Evolutionary conservation across 1,139 yeast species (phyloP), one percentile per base, ranked within the genome.

Genomic region (Saccharomyces hybrid): DNA sequence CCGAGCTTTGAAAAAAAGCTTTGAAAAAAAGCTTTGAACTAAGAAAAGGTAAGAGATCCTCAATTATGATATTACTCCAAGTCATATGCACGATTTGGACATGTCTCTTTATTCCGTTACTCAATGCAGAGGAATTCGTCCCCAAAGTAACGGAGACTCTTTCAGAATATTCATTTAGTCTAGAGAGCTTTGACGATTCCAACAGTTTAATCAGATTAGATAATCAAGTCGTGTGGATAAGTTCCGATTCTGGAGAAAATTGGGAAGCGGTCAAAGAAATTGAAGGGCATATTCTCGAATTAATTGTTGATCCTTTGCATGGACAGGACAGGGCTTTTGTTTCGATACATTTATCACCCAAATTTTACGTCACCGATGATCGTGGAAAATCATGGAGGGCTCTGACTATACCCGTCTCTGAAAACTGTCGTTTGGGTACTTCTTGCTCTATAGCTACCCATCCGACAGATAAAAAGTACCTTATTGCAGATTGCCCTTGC

Each of bases 181-280:
- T 62, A n/a, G 48, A 38, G 9, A 54, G 62, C 3, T 68, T 68
- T 51, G 71, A 68, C 48, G 71, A 68, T 50, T 63, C 69, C 2
- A 56, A 59, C 5, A 57, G 58, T 28, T 46, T 64, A 23, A 27
- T 67, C 38, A 52, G 57, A 49, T 11, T 11, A 25, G 56, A 4
- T 55, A 54, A 3, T 48, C 56, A 3, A 26, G 19, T 9, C 47
- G 9, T 66, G n/a, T 50, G 52, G 11, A 61, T 60, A 11, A 60
- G 67, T 26, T 51, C 41, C 6, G 65, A 68, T 53, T 60, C 61
- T 51, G 72, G 70, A 46, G 56, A 34, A 28, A 55, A 49, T 11
- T 69, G 72, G 72, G 49, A 58, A 1, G 31, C 28, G 0, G 52
- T 63, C 6, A 29, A 51, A 2, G 57, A 50, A 0, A 50, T 59